Evolutionary conservation across 2,329 filamentous ascomycete species (phyloP), one percentile per base, ranked within the genome.

Genomic region (Thelonectria blattea): DNA sequence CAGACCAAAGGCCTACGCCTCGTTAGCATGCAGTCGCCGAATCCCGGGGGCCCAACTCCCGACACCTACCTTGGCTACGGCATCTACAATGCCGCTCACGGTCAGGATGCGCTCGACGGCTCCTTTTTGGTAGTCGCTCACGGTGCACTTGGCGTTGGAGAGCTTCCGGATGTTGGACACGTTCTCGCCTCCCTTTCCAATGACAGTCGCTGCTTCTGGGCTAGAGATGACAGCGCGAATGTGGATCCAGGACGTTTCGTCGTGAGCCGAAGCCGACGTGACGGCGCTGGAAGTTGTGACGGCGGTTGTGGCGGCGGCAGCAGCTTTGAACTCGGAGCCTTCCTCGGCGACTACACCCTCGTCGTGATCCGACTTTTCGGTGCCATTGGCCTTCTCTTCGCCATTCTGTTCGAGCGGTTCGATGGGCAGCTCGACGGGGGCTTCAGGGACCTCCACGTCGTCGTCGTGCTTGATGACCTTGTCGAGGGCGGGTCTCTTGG

Each of bases 111-210:
- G 92, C 82, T 99, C 95, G 34, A 98, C 93, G 56, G 95, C 95
- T 67, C 95, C 95, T 74, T 96, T 92, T 70, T 96, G 91, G 74
- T 98, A 99, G 79, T 99, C 95, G 80, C 93, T 97, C 70, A 99
- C 95, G 49, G 95, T 99, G 82, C 95, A 99, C 81, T 98, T 98
- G 68, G 95, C 95, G 71, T 93, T 93, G 53, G 95, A 97, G 80
- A 97, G 85, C 75, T 92, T 92, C 68, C 95, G 89, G 74, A 99
- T 98, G 80, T 96, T 92, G 68, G 93, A 96, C 49, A 99, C 95
- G 74, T 99, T 99, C 83, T 99, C 95, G 75, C 95, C 95, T 65
- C 93, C 94, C 81, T 99, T 99, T 74, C 95, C 95, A 78, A 99
- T 99, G 68, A 97, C 92, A 50, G 95, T 99, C 41, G 95, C 95